Evolutionary conservation across 2,329 filamentous ascomycete genomes (phyloP), one percentile per base, ranked within the genome.

Genomic region (Beauveria sp.): DNA sequence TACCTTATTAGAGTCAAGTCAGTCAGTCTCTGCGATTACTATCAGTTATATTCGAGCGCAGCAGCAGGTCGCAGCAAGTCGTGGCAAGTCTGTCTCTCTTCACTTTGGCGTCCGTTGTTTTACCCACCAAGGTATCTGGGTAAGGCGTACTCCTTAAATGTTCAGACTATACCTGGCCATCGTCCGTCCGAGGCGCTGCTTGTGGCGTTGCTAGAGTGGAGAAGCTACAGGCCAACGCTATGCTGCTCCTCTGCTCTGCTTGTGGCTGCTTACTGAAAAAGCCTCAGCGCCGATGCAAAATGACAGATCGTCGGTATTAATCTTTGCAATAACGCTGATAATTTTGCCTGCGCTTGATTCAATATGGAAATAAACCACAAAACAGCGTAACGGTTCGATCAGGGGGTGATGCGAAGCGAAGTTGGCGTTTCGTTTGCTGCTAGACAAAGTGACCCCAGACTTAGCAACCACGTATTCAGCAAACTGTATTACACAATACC

Each of bases 361-460:
- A 24, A 24, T 49, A 60, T 52, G 40, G 48, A 52, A 38, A 34
- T 24, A 14, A 22, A 46, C 3, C 20, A 46, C 7, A 18, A 49
- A 28, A 28, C 6, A n/a, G 31, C 10, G 24, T 31, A 20, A 8
- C 28, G 14, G 34, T 26, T 53, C 14, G 51, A 40, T 22, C 51
- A 14, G 31, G 31, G 34, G 31, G 31, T 16, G 9, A n/a, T 22
- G 43, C 56, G 46, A 51, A 50, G 46, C 56, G 56, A 59, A 46
- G 56, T 51, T 18, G 56, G 34, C 34, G 56, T 31, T 59, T 51
- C 46, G 56, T 59, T 59, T 31, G 45, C 56, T 59, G 56, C 56
- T 59, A 59, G 56, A 59, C 56, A 59, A 51, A 42, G 56, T 50
- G 45, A 51, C 54, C 28, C 28, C 43, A 50, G 38, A 34, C 28